Evolutionary conservation across 129 eudicot genomes (phyloP).

Genomic region (Lactuca sativa): DNA sequence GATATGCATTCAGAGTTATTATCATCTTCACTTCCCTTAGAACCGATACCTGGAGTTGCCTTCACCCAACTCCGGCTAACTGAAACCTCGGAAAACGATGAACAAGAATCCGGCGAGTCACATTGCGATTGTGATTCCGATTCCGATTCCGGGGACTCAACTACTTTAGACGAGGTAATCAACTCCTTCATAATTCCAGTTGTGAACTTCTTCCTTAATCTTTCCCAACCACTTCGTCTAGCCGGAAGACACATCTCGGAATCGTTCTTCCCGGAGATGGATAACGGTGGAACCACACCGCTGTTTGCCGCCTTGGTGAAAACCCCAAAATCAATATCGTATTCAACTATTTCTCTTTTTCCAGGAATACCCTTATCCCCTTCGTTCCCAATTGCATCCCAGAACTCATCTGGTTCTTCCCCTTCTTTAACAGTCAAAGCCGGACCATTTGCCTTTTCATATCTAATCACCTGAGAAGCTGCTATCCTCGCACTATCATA

Average conservation of each 20-base stretch:
- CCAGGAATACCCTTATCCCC: slow-evolving; percentile 18
- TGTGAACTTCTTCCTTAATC: slow-evolving; percentile 67
- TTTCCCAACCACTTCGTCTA: slow-evolving; percentile 79
- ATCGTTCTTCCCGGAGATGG: slow-evolving; percentile 45
- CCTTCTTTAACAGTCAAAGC: slow-evolving; percentile 63
- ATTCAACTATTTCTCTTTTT: slow-evolving; percentile 55
- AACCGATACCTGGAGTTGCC: not conserved
- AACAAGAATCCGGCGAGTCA: slow-evolving; percentile 42
- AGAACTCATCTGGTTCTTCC: slow-evolving; percentile 70
- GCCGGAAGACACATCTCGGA: slow-evolving; percentile 78
- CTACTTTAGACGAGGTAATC: slow-evolving; percentile 45
- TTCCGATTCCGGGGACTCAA: slow-evolving; percentile 13
- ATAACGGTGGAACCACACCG: slow-evolving; percentile 85
- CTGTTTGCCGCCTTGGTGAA: slow-evolving; percentile 67
- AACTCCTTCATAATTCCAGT: slow-evolving; percentile 73
- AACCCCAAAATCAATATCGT: slow-evolving; percentile 80
- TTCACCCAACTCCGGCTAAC: slow-evolving; percentile 34
- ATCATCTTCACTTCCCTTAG: slow-evolving; percentile 31
- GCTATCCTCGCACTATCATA: slow-evolving; percentile 58
- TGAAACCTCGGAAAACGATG: slow-evolving; percentile 31
- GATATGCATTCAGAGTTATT: slow-evolving; percentile 35
- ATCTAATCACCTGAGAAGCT: slow-evolving; percentile 79
- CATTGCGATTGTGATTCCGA: slow-evolving; percentile 41
- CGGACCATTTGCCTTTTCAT: slow-evolving; percentile 73
- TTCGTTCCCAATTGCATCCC: slow-evolving; percentile 57